phyloP scores from a whole-genome alignment of 257 asterid genomes.

The Rauvolfia tetraphylla region DNA sequence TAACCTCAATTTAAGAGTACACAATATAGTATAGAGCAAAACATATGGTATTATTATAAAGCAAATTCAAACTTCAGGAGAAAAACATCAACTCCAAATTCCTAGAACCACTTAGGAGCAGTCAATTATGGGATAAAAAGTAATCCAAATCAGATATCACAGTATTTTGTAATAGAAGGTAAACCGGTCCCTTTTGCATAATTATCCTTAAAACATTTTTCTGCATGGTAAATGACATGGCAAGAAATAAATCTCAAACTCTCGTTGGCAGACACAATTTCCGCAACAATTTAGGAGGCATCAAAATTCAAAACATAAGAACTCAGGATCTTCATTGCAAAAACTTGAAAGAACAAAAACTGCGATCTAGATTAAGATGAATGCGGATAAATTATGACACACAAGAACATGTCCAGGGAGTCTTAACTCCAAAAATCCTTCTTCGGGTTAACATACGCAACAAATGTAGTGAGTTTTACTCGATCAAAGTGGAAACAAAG shows the following conservation, averaged over 20 bases:
- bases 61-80: constrained; percentile 2
- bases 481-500: not conserved
- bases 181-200: not conserved
- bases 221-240: not conserved
- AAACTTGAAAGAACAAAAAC: not conserved
- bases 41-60: not conserved
- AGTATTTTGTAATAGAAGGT: not conserved
- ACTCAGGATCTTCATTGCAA: not conserved
- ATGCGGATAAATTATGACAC: too few relatives aligned
- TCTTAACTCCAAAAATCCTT: not conserved
- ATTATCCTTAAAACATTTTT: not conserved
- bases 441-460: too few relatives aligned
- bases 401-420: too few relatives aligned
- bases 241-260: not conserved
- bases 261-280: not conserved
- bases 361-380: too few relatives aligned
- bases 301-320: not conserved
- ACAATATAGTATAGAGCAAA: not conserved
- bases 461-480: not conserved
- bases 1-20: too few relatives aligned
- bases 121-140: not conserved
- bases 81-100: not conserved
- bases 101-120: not conserved
- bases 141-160: not conserved
- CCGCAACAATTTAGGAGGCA: not conserved